Conservation (phyloP, 345 rosid genomes). For the Turritis glabra region DNA sequence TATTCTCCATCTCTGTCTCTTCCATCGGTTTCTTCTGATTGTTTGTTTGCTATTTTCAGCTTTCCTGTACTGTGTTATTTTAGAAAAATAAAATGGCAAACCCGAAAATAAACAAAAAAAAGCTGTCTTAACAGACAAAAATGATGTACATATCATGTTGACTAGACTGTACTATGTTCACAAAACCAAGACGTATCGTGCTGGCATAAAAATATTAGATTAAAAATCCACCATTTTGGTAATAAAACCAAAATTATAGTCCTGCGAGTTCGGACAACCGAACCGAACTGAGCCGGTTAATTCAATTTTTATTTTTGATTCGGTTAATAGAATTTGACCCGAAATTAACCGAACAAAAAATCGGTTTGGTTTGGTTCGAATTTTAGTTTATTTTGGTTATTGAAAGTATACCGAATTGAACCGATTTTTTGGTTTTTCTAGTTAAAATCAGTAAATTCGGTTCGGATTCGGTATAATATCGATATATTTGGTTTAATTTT, state of each 20-base stretch:
- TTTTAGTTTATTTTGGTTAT: no score
- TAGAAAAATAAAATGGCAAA: constrained; percentile 2
- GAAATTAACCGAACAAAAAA: no score
- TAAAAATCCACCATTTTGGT: not conserved
- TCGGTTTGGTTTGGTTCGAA: no score
- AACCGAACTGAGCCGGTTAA: no score
- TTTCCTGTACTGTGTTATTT: not conserved
- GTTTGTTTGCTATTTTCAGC: constrained; percentile 24
- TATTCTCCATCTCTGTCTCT: not conserved
- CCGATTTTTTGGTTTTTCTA: no score
- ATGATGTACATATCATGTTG: not conserved
- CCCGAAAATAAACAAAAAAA: not conserved
- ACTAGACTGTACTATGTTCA: not conserved
- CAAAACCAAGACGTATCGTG: not conserved
- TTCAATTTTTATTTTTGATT: no score
- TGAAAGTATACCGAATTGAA: no score
- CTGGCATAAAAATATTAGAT: not conserved
- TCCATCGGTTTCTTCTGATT: not conserved
- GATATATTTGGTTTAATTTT: no score
- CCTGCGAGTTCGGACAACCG: no score
- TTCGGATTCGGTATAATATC: no score
- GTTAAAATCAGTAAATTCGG: no score
- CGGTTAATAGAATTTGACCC: no score
- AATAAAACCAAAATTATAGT: not conserved
- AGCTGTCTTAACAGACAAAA: not conserved